Evolutionary conservation across 1,139 yeast genomes (phyloP), one percentile per base, ranked within the genome.

Genomic region (Suhomyces bokatorum): DNA sequence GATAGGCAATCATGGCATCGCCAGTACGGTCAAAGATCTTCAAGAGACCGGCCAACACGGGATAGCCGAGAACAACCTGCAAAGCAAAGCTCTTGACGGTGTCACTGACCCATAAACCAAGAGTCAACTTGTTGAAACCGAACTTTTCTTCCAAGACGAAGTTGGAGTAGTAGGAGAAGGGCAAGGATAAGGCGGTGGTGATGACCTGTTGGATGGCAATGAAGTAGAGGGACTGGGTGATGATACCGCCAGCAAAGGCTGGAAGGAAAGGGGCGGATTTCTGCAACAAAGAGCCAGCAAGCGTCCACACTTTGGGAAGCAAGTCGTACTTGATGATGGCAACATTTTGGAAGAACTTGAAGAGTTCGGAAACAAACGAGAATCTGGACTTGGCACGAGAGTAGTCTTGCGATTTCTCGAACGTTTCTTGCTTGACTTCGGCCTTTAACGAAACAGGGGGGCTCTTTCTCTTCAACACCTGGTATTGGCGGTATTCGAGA

Each of bases 121-220:
- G 51, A 0, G 97, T 93, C 57, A 81, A 76, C 64, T 93, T 93
- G 69, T 93, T 93, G 73, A 93, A 93, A 0, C 99, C 99, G 59
- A 77, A 91, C 64, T 82, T 83, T 63, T 91, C 97, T 67, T 93
- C 99, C 56, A 93, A 75, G 12, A 90, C 93, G 70, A 93, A 93
- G 56, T 86, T 85, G 45, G 78, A 72, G 66, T 90, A 91, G 63
- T 87, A 83, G 11, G 83, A 74, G 32, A 81, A 61, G 3, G 99
- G 99, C 49, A 86, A 63, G 8, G 81, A 73, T 37, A 80, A 49
- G 9, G 87, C 40, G 8, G 83, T 71, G 11, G 83, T 70, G 35
- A 81, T 45, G 27, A 80, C 49, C 37, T 76, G 73, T 14, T 72
- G 71, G 40, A 80, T 70, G 26, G 60, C 51, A 34, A 65, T 59